Evolutionary conservation across 805 yeast species (phyloP), one percentile per base, ranked within the genome.

Genomic region (Komagataella phaffii): DNA sequence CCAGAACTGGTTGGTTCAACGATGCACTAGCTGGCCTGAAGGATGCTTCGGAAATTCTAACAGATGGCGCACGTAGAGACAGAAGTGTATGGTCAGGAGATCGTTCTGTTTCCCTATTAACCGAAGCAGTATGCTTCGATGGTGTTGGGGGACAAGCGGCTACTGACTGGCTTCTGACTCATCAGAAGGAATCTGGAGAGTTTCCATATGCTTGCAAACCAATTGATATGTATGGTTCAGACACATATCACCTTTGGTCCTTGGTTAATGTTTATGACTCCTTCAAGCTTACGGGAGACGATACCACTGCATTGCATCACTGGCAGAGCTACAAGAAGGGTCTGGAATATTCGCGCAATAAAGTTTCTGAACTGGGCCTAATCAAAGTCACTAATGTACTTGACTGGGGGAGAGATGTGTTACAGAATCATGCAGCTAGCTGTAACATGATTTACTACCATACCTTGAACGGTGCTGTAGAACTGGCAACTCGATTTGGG

Each of bases 1-100:
- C 71, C 65, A 58, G 68, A 53, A 58, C 66, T 64, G 67, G 75
- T 54, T 71, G 74, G 68, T 67, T 69, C 23, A 53, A 53, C 40
- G 46, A 45, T 10, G 46, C 45, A 17, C 18, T 21, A 14, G 48
- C 53, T 48, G 54, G 54, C 61, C 64, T 18, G 17, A 30, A 30
- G 40, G 40, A 30, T 8, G 54, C 53, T 21, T 49, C 51, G 8
- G 54, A 53, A 36, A 50, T 53, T 12, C 46, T 53, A 44, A 48
- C 50, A 6, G 53, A 53, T 45, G 54, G 54, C 21, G 54, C 54
- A 6, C 48, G 54, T 36, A 53, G 54, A 48, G 54, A 53, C 36
- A 53, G 54, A 53, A 50, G 53, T 17, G 50, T 53, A 14, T 53
- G 54, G 54, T 53, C 54, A 7, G 54, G 54, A n/a, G 54, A 53